phyloP scores from a whole-genome alignment of 768 basidiomycete species.

The Russula griseocarnosa region DNA sequence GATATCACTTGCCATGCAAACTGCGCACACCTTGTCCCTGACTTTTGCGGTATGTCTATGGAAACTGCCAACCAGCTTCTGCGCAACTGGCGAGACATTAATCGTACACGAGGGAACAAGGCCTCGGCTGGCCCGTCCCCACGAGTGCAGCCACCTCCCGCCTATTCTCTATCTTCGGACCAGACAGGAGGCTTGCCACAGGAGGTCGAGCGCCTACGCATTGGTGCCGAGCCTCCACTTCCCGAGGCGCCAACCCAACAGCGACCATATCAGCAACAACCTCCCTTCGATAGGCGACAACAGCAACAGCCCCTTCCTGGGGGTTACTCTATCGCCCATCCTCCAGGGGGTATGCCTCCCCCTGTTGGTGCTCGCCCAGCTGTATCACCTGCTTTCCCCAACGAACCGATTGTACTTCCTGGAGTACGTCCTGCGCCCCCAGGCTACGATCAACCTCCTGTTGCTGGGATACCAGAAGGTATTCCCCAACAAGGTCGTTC shows the following conservation, averaged over 20 bases:
- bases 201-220: slow-evolving; percentile 31
- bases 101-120: slow-evolving; percentile 57
- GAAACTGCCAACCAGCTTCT: slow-evolving; percentile 94
- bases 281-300: slow-evolving; percentile 27
- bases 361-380: slow-evolving; percentile 39
- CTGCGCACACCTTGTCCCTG: slow-evolving; percentile 96
- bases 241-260: slow-evolving; percentile 30
- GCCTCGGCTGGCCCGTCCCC: slow-evolving; percentile 39
- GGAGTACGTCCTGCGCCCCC: slow-evolving; percentile 22
- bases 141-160: slow-evolving; percentile 36
- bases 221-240: slow-evolving; percentile 30
- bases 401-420: slow-evolving; percentile 36
- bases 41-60: slow-evolving; percentile 99
- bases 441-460: slow-evolving; percentile 23
- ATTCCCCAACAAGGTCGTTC: slow-evolving; percentile 14
- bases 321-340: slow-evolving; percentile 29
- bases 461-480: slow-evolving; percentile 11
- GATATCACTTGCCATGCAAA: slow-evolving; percentile 95
- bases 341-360: slow-evolving; percentile 33
- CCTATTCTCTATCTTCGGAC: slow-evolving; percentile 33
- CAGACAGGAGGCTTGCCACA: slow-evolving; percentile 28
- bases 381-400: slow-evolving; percentile 37
- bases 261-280: slow-evolving; percentile 26
- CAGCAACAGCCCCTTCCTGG: slow-evolving; percentile 29
- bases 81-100: slow-evolving; percentile 88